Evolutionary conservation across 192 early-diverging fungal genomes (phyloP), one percentile per base, ranked within the genome.

Genomic region (Podila minutissima): DNA sequence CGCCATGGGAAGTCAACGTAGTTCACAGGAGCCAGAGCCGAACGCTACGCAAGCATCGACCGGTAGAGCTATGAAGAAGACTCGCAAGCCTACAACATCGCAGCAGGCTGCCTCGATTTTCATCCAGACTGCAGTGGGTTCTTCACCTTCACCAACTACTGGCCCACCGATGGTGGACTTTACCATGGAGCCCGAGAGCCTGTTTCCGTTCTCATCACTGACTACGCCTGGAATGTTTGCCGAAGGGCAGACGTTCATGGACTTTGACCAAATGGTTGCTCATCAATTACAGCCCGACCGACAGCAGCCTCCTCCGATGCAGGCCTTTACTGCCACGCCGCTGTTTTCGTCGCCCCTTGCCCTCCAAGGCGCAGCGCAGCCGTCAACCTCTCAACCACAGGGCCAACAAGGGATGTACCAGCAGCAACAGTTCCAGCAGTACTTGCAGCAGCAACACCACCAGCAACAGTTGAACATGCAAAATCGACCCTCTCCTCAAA

Each of bases 211-310:
- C 41, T 72, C 71, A 1, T 81, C 77, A 1, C 37, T 81, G 26
- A 69, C 77, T 11, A 69, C 71, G 1, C 77, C 77, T 8, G 77
- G 77, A 0, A 81, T 81, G 77, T 81, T 81, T 69, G 65, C 67
- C 17, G 37, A 72, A 17, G 77, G 77, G 4, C 77, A 81, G 22
- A 66, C 77, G 2, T 81, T 81, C 31, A 69, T 69, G 64, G 69
- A 71, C 11, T 73, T 64, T 73, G 77, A 73, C 1, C 70, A 65
- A 32, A 65, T 67, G 49, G 57, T 15, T 32, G 3, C 29, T 28
- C 68, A 73, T 17, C 63, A 59, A 35, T 55, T 22, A 8, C 62
- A 63, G 13, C 64, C 32, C 33, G 31, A 64, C 10, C 63, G 22
- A 10, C 66, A 70, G 58, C 53, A 64, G 5, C 53, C 17, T 13